Percentiles rank a stretch among this genome's conserved stretches.
Evolutionary conservation across 2,329 filamentous ascomycete genomes (phyloP).

Genomic region (Trichophyton mentagrophytes): DNA sequence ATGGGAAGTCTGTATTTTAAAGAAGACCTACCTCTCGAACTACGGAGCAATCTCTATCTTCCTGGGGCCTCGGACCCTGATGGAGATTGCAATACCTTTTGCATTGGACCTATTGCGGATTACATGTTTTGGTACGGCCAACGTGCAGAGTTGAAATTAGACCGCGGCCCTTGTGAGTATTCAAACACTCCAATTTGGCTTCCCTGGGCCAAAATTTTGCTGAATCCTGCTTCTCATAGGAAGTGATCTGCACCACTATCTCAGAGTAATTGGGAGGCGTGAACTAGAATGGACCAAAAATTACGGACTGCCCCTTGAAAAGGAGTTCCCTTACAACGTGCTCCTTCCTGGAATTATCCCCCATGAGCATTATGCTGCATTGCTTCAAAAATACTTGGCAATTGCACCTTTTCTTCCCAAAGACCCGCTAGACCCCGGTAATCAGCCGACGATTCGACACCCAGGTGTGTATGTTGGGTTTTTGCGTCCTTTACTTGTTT

Average conservation of each 20-base stretch:
- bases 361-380: constrained; percentile 12
- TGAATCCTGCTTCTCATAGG: not conserved
- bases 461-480: constrained; percentile 3
- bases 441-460: constrained; percentile 16
- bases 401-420: constrained; percentile 16
- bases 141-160: constrained; percentile 12
- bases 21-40: constrained; percentile 9
- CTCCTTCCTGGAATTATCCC: constrained; percentile 14
- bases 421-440: constrained; percentile 6
- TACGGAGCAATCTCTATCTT: constrained; percentile 11
- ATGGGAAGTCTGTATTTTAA: constrained; percentile 18
- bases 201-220: not conserved
- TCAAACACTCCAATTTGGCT: not conserved
- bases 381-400: constrained; percentile 17
- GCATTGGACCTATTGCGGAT: constrained; percentile 15
- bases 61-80: constrained; percentile 1
- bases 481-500: no score
- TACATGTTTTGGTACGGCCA: constrained; percentile 21
- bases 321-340: constrained; percentile 17
- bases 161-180: constrained; percentile 18
- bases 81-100: constrained; percentile 9
- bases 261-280: constrained; percentile 13
- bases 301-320: constrained; percentile 15
- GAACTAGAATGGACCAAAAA: constrained; percentile 14
- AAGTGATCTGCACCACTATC: constrained; percentile 10